Evolutionary conservation across 1,139 yeast species (phyloP), one percentile per base, ranked within the genome.

Genomic region (Hansenula lynferdii): DNA sequence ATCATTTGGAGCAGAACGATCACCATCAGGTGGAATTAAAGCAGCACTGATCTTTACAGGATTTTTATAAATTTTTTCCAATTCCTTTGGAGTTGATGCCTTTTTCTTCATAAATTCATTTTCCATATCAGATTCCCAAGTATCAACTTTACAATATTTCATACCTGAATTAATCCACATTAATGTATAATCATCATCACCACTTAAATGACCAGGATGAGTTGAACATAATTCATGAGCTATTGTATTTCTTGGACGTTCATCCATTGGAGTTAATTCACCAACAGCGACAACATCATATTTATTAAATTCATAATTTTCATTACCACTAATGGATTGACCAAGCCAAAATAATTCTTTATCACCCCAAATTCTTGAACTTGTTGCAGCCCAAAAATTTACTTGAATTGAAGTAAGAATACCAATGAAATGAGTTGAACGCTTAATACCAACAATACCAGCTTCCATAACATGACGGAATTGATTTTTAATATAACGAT

Each of bases 161-260:
- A 77, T 75, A 1, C 86, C 86, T 0, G 85, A 78, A 51, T 80
- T 80, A 41, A 79, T 68, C 86, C 86, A 80, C 16, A 78, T 50
- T 22, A 79, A 53, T 3, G 62, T 57, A 25, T 48, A 41, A 37
- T 62, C 61, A 21, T 80, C 82, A 33, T 62, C 61, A 35, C 66
- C 67, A 40, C 67, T 62, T 4, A 79, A 53, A 57, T 80, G 86
- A 2, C 84, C 85, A 0, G 86, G 86, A 54, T 80, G 85, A 0
- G 80, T 71, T 1, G 83, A 75, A 48, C 85, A 79, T 12, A 79
- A 57, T 50, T 78, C 84, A 34, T 60, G 57, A 0, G 78, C 59
- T 21, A 51, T 48, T 1, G 57, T 50, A 11, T 67, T 54, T 28
- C 60, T 56, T 41, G 61, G 65, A 24, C 48, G 43, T 35, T 42